A percentile compares a stretch with the other conserved stretches of the same genome.
Conservation (phyloP, 495 filamentous ascomycete genomes). For the Talaromyces borbonicus region DNA sequence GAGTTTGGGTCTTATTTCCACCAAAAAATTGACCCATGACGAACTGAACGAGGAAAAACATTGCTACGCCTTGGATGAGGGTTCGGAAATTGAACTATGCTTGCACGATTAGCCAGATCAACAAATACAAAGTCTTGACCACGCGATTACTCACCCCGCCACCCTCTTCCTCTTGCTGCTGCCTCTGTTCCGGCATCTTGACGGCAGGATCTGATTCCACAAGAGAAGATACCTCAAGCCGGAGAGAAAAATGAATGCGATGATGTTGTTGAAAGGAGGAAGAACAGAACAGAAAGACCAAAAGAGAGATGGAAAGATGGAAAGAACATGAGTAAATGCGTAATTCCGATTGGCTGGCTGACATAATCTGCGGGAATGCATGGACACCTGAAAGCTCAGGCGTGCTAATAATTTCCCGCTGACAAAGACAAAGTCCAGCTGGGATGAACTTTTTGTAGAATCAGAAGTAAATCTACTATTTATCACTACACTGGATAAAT, state of each 20-base stretch:
- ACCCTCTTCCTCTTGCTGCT: conserved; percentile 30
- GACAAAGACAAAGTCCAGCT: no score
- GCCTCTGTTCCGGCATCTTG: conserved; percentile 37
- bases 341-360: background rate
- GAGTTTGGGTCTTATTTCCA: conserved; percentile 33
- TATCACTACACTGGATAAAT: no score
- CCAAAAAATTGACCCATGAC: conserved; percentile 48
- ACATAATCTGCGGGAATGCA: no score
- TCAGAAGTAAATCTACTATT: no score
- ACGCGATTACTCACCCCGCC: conserved; percentile 22
- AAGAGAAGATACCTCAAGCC: background rate
- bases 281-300: no score
- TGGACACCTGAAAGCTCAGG: no score
- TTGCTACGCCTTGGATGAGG: conserved; percentile 52
- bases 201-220: background rate
- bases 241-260: background rate
- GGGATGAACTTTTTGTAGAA: no score
- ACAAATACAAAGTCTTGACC: background rate
- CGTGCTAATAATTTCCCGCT: no score
- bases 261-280: background rate
- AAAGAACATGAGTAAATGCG: no score
- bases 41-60: conserved; percentile 62
- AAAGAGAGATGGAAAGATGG: background rate
- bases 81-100: conserved; percentile 45
- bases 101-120: no score